Evolutionary conservation across 2,329 filamentous ascomycete species (phyloP), one percentile per base, ranked within the genome.

Genomic region (Pseudogymnoascus sp.): DNA sequence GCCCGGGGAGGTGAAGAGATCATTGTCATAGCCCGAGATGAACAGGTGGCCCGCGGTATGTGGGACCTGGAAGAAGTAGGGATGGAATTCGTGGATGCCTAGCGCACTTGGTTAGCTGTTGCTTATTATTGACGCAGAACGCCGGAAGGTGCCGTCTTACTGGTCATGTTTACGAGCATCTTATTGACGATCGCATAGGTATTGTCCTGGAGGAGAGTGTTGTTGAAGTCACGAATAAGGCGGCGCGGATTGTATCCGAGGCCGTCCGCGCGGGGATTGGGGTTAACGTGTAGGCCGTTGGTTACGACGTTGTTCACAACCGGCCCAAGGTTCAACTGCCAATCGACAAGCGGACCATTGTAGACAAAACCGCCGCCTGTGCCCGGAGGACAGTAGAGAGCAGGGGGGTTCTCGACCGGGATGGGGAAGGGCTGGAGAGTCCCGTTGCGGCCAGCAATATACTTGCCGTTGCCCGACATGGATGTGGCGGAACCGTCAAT

Each of bases 401-500:
- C 24, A 1, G 24, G 43, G 24, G 43, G 43, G 43, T 53, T 53
- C 43, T 28, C 24, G 14, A 53, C 43, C 14, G 24, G 43, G 5
- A 53, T 53, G 24, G 43, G 43, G 43, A 31, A 53, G 7, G 43
- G 43, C 14, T 53, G 43, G 8, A 41, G 40, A 26, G 43, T 50
- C 14, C 43, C 43, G 43, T 50, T 50, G 43, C 43, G 43, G 22
- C 43, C 43, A 8, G 43, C 43, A 28, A 53, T 53, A 53, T 53
- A 53, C 43, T 53, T 53, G 19, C 82, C 81, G 63, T 84, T 79
- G 16, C 81, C 79, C 26, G 77, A 77, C 75, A 83, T 72, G 62
- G 77, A 79, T 59, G 78, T 81, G 31, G 76, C 77, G 65, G 78
- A 80, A 61, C 83, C 83, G 67, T 84, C 81, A 65, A 86, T 53